A percentile compares a stretch with the other conserved stretches of the same genome.
These are phyloP conservation scores for Cyberlindnera mississippiensis DNA, from an alignment of 805 yeast genomes.

Conservation along the genomic window DNA sequence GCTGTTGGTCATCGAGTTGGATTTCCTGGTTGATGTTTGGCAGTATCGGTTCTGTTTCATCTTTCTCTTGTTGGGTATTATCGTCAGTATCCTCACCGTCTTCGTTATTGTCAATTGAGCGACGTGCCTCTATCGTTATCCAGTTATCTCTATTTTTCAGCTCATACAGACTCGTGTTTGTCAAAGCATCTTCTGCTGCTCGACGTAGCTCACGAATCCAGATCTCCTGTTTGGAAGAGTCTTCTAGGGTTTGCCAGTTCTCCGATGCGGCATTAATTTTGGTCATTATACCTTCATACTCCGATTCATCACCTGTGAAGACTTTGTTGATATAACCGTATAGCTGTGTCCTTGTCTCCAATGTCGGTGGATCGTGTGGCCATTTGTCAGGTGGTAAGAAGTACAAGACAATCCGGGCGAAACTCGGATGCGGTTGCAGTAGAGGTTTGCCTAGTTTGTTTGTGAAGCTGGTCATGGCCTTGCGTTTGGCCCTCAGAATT, in stretches of 20 bases:
- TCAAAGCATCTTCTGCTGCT: conserved; percentile 43
- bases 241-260: conserved; percentile 38
- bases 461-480: conserved; percentile 34
- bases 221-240: conserved; percentile 34
- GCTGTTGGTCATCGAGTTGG: neutral
- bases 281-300: conserved; percentile 30
- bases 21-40: neutral
- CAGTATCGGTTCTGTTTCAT: neutral
- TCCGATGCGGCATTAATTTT: conserved; percentile 44
- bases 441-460: conserved; percentile 34
- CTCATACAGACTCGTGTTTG: conserved; percentile 39
- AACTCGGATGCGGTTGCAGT: conserved; percentile 42
- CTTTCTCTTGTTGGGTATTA: neutral
- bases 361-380: conserved; percentile 53
- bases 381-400: conserved; percentile 42
- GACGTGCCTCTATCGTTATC: conserved; percentile 30
- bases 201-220: conserved; percentile 43
- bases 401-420: conserved; percentile 45
- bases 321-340: conserved; percentile 25
- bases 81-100: conserved; percentile 8
- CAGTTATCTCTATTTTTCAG: conserved; percentile 39
- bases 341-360: conserved; percentile 38
- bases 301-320: conserved; percentile 12
- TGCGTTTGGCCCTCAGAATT: conserved; percentile 36
- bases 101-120: conserved; percentile 8